Conservation (phyloP, 2,329 filamentous ascomycete species). For the Cercospora sp. region DNA sequence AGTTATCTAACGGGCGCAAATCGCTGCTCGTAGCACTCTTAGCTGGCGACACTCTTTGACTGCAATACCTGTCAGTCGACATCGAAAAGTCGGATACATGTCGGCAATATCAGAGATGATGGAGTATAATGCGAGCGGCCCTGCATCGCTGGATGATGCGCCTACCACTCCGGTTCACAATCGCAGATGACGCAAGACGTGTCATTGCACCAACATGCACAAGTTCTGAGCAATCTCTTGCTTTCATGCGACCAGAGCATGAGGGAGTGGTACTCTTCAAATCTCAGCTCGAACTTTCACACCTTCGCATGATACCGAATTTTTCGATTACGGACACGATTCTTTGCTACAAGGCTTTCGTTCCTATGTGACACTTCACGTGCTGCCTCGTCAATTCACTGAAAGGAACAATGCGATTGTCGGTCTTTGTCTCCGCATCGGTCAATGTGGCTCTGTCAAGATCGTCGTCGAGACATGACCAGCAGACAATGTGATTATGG, state of each 20-base stretch:
- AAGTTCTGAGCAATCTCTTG: not conserved
- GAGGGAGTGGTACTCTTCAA: not conserved
- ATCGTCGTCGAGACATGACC: not conserved
- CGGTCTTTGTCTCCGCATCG: not conserved
- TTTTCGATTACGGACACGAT: not conserved
- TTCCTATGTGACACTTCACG: not conserved
- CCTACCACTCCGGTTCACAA: not conserved
- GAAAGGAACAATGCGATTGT: not conserved
- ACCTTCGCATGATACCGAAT: not conserved
- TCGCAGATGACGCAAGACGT: not conserved
- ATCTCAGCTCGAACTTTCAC: not conserved
- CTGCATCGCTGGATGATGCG: not conserved
- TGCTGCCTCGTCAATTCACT: not conserved
- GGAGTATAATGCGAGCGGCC: not conserved
- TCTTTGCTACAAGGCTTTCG: not conserved
- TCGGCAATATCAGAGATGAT: not conserved
- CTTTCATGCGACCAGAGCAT: not conserved
- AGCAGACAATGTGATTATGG: not conserved
- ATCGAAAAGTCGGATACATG: not conserved
- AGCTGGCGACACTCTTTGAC: not conserved
- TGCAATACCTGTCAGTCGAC: not conserved
- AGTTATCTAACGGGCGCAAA: not conserved
- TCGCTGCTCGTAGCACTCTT: not conserved
- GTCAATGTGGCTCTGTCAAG: not conserved
- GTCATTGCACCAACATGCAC: not conserved